Percentiles rank a stretch among this genome's conserved stretches.
Evolutionary conservation across 2,329 filamentous ascomycete species (phyloP).

Genomic region (Trichoderma harzianum): DNA sequence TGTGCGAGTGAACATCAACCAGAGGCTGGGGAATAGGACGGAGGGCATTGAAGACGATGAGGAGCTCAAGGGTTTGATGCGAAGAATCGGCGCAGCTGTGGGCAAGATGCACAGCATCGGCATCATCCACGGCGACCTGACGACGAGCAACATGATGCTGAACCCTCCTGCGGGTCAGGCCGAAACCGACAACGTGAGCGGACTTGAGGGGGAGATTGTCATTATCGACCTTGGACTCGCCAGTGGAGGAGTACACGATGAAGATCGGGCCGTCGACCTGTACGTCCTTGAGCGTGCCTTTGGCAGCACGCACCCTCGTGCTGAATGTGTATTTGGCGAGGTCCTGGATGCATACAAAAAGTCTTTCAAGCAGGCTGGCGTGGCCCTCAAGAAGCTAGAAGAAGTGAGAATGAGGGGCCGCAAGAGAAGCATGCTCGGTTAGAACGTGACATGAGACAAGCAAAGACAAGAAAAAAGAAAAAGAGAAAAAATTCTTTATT

Average conservation of each 20-base stretch:
- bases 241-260: constrained; percentile 74
- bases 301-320: constrained; percentile 86
- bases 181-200: constrained; percentile 24
- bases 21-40: constrained; percentile 56
- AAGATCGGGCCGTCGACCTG: constrained; percentile 91
- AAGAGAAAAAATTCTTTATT: background rate
- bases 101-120: constrained; percentile 78
- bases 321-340: constrained; percentile 71
- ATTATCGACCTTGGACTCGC: constrained; percentile 95
- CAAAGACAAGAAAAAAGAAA: background rate
- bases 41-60: constrained; percentile 41
- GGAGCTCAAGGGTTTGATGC: constrained; percentile 61
- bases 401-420: constrained; percentile 90
- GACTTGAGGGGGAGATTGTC: constrained; percentile 69
- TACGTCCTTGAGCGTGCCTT: constrained; percentile 96
- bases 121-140: constrained; percentile 91
- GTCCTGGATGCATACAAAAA: constrained; percentile 71
- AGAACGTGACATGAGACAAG: constrained; percentile 2
- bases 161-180: constrained; percentile 31
- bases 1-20: constrained; percentile 66
- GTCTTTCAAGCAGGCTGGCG: constrained; percentile 69
- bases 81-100: constrained; percentile 66
- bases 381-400: constrained; percentile 77
- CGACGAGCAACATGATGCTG: constrained; percentile 95
- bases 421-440: constrained; percentile 97